These are phyloP conservation scores for Pachysolen tannophilus DNA, from an alignment of 805 yeast species.

Conservation along the genomic window DNA sequence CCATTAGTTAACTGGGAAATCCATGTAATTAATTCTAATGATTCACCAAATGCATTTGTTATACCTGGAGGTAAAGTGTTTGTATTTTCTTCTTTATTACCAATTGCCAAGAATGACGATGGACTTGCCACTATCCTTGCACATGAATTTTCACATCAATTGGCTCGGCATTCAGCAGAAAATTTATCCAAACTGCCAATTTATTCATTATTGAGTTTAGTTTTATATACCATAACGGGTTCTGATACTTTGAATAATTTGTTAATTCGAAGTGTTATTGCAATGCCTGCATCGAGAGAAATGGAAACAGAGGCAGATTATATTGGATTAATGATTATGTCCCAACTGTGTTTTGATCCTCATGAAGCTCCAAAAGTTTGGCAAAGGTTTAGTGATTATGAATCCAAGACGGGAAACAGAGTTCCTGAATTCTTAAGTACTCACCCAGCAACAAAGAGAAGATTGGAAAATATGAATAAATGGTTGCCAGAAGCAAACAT, in stretches of 20 bases:
- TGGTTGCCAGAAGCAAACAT: slow-evolving; percentile 75
- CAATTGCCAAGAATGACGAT: slow-evolving; percentile 73
- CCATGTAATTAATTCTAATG: slow-evolving; percentile 61
- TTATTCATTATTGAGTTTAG: slow-evolving; percentile 43
- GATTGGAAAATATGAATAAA: slow-evolving; percentile 57
- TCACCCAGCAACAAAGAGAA: slow-evolving; percentile 76
- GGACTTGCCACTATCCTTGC: slow-evolving; percentile 93
- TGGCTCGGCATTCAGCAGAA: slow-evolving; percentile 89
- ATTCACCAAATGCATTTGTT: slow-evolving; percentile 97
- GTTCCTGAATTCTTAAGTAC: slow-evolving; percentile 68
- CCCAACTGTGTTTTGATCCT: slow-evolving; percentile 82
- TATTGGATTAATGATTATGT: slow-evolving; percentile 88
- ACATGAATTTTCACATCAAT: slow-evolving; percentile 91
- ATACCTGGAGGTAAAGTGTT: slow-evolving; percentile 95
- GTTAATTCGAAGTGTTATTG: slow-evolving; percentile 45
- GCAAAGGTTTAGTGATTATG: slow-evolving; percentile 66
- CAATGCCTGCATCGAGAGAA: slow-evolving; percentile 81
- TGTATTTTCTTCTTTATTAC: slow-evolving; percentile 71
- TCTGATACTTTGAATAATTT: slow-evolving; percentile 42
- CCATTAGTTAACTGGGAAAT: slow-evolving; percentile 56
- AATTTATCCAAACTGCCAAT: slow-evolving; percentile 72
- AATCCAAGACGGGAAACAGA: slow-evolving; percentile 25
- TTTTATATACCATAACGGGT: slow-evolving; percentile 57
- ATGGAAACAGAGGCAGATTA: slow-evolving; percentile 97
- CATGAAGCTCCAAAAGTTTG: slow-evolving; percentile 68